These are phyloP conservation scores for Blastobotrys raffinosifermentans DNA, from an alignment of 1,139 yeast species.

Conservation along the genomic window DNA sequence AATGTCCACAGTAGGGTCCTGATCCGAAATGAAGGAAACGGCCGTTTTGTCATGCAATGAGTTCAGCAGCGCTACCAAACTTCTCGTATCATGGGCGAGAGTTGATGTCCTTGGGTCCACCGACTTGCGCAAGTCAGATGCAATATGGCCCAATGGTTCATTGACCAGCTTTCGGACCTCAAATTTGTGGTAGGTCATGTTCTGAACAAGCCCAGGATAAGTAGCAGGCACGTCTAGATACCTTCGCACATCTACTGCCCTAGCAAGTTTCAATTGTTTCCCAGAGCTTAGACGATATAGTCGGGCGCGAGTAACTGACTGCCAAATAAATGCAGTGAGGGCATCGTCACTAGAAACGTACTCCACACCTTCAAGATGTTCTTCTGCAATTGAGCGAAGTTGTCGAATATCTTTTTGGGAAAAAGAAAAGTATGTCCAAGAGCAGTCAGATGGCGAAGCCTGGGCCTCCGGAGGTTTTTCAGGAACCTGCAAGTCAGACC, in stretches of 20 bases:
- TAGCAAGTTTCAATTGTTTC: conserved; percentile 6
- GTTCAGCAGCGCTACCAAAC: conserved; percentile 9
- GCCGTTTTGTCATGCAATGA: conserved; percentile 6
- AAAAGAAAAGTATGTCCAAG: conserved; percentile 14
- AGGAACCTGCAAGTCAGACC: conserved; percentile 1
- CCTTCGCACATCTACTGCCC: conserved; percentile 15
- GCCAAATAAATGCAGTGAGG: conserved; percentile 16
- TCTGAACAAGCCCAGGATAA: conserved; percentile 17
- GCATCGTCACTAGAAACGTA: conserved; percentile 18
- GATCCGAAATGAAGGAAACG: conserved; percentile 7
- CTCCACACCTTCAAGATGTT: conserved; percentile 1
- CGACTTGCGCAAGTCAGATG: conserved; percentile 12
- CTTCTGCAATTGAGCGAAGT: conserved; percentile 5
- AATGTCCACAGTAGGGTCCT: conserved; percentile 10
- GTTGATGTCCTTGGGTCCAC: conserved; percentile 9
- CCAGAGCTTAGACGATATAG: conserved; percentile 7
- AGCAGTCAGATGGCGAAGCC: neutral
- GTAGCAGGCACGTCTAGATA: conserved; percentile 8
- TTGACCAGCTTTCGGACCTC: conserved; percentile 5
- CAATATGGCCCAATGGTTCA: conserved; percentile 14
- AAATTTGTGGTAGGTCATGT: conserved; percentile 12
- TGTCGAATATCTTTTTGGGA: conserved; percentile 1
- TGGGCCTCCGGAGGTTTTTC: neutral
- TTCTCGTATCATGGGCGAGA: conserved; percentile 7
- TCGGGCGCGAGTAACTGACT: conserved; percentile 12